Evolutionary conservation across 2,329 filamentous ascomycete genomes (phyloP).

Genomic region (Rutstroemia sp.): DNA sequence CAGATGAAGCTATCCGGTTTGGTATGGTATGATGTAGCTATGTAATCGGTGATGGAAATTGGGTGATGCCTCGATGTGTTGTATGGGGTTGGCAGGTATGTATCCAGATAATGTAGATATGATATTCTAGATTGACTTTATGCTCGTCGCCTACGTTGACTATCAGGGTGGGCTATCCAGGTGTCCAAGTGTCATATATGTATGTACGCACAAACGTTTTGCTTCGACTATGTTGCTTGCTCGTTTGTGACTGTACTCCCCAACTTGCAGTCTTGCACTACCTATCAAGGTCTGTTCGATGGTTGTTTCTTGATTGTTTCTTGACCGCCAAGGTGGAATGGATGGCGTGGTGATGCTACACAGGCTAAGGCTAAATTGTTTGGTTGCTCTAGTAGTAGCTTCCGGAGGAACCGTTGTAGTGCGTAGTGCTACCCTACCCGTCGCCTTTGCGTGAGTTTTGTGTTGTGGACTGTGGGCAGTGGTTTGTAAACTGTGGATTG

Average conservation of each 20-base stretch:
- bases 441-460: too few species aligned
- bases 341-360: constrained; percentile 1
- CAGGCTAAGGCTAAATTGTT: background rate
- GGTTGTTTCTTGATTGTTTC: background rate
- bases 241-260: background rate
- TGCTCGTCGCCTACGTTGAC: background rate
- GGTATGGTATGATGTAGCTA: background rate
- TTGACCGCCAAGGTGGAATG: constrained; percentile 10
- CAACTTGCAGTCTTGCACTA: background rate
- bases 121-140: background rate
- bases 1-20: too few species aligned
- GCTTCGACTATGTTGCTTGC: background rate
- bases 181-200: too few species aligned
- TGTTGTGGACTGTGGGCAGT: too few species aligned
- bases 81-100: background rate
- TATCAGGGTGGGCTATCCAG: too few species aligned
- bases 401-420: background rate
- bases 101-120: background rate
- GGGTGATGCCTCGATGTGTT: background rate
- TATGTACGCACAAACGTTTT: background rate
- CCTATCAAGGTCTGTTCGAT: background rate
- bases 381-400: background rate
- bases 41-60: background rate
- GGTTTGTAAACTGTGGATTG: too few species aligned
- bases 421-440: too few species aligned